phyloP scores from a whole-genome alignment of 2,329 filamentous ascomycete genomes.

The Dryadomyces quercus-mongolicae region DNA sequence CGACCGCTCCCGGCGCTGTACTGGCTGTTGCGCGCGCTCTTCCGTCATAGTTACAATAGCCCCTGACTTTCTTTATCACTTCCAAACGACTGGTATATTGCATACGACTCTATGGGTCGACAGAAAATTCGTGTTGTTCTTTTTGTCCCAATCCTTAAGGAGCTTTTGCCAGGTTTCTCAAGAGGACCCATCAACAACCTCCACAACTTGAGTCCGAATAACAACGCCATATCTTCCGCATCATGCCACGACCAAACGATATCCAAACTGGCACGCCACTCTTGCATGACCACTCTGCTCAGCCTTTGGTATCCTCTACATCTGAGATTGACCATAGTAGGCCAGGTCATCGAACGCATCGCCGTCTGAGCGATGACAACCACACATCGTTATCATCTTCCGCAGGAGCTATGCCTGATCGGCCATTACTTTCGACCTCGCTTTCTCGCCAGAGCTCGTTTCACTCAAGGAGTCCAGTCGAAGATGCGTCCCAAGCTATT shows the following conservation, averaged over 20 bases:
- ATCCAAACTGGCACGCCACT: slow-evolving; percentile 4
- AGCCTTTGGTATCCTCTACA: neutral
- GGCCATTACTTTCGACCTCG: neutral
- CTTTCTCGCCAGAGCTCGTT: slow-evolving; percentile 51
- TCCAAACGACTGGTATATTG: too few relatives aligned
- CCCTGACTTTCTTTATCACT: too few relatives aligned
- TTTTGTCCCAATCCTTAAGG: too few relatives aligned
- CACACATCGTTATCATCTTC: neutral
- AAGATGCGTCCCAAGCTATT: slow-evolving; percentile 49
- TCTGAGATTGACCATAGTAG: too few relatives aligned
- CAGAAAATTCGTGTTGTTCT: too few relatives aligned
- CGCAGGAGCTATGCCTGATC: neutral
- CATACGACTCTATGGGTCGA: too few relatives aligned
- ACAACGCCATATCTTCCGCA: neutral
- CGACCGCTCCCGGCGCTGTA: too few relatives aligned
- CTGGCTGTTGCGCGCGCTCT: too few relatives aligned
- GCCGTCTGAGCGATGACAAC: neutral
- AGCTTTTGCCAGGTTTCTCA: too few relatives aligned
- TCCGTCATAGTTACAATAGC: too few relatives aligned
- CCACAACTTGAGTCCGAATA: too few relatives aligned
- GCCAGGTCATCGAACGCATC: slow-evolving; percentile 4
- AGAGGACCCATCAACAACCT: too few relatives aligned
- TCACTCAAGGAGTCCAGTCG: slow-evolving; percentile 64
- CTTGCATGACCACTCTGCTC: neutral
- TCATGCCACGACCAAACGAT: slow-evolving; percentile 3